phyloP scores from a whole-genome alignment of 2,329 filamentous ascomycete genomes.

The Mycogone perniciosa region DNA sequence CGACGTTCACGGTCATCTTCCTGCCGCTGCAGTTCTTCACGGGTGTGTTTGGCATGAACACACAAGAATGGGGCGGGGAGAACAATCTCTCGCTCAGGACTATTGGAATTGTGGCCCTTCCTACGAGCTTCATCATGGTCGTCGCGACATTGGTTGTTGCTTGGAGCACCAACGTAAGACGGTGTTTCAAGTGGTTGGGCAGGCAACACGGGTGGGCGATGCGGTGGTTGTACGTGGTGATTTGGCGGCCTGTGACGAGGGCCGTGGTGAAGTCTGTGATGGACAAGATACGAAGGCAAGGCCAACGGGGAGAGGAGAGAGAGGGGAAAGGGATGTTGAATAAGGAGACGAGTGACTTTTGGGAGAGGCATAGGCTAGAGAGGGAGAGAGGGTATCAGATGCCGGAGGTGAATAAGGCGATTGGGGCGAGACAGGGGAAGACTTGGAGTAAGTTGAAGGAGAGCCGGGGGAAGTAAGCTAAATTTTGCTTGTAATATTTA shows the following conservation, averaged over 20 bases:
- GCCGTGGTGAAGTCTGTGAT: slow-evolving; percentile 2
- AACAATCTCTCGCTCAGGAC: slow-evolving; percentile 37
- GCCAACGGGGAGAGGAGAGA: slow-evolving; percentile 12
- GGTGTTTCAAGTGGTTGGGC: slow-evolving; percentile 22
- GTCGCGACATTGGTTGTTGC: slow-evolving; percentile 46
- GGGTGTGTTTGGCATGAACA: slow-evolving; percentile 60
- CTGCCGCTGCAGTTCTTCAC: slow-evolving; percentile 60
- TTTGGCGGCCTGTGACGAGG: slow-evolving; percentile 19
- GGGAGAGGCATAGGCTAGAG: slow-evolving; percentile 34
- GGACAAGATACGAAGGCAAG: slow-evolving; percentile 15
- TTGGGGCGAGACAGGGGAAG: not conserved
- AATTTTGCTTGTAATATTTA: not conserved
- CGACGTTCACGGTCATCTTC: slow-evolving; percentile 57
- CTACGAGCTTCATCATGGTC: slow-evolving; percentile 43
- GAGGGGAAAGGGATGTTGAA: slow-evolving; percentile 14
- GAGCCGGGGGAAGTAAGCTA: slow-evolving; percentile 1
- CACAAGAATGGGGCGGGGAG: slow-evolving; percentile 50
- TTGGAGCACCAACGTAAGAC: slow-evolving; percentile 44
- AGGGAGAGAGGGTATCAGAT: slow-evolving; percentile 34
- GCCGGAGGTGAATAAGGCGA: slow-evolving; percentile 32
- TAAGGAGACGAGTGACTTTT: slow-evolving; percentile 35
- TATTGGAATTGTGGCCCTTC: slow-evolving; percentile 45
- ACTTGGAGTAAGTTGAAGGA: not conserved
- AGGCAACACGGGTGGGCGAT: slow-evolving; percentile 9
- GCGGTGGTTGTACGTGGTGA: slow-evolving; percentile 18